phyloP scores from a whole-genome alignment of 2,329 filamentous ascomycete species.

The Triangularia setosa region DNA sequence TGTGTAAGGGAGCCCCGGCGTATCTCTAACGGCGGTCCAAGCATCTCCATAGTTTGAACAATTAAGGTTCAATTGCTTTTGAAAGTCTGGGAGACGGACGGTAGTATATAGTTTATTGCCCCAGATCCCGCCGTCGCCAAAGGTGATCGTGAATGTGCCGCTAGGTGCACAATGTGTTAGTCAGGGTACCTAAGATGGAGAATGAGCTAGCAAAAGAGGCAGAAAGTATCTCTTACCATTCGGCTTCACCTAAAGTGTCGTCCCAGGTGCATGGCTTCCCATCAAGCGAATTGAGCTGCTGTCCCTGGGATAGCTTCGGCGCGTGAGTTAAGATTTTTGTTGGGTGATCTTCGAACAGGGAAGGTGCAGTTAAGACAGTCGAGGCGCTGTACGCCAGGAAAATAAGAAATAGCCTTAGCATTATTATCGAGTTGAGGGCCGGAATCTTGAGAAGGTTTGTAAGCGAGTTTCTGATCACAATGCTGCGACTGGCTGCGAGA shows the following conservation, averaged over 20 bases:
- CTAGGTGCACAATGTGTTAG: neutral
- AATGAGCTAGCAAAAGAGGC: neutral
- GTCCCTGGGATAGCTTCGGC: neutral
- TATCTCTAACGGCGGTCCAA: neutral
- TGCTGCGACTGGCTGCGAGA: no score
- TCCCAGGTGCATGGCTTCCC: neutral
- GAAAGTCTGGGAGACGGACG: neutral
- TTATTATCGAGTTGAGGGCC: no score
- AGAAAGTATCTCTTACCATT: neutral
- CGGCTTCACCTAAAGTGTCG: neutral
- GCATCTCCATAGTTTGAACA: neutral
- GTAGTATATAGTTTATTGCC: neutral
- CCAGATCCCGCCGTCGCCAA: neutral
- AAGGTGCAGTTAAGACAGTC: neutral
- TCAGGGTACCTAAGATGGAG: neutral
- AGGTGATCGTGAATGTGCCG: neutral
- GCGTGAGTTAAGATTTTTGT: neutral
- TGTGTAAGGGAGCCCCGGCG: slow-evolving; percentile 4
- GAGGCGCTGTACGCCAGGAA: neutral
- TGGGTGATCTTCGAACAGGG: neutral
- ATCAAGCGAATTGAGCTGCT: neutral
- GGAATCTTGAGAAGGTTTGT: no score
- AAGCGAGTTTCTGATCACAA: no score
- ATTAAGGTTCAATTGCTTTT: neutral
- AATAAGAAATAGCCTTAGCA: neutral